Base-by-base conservation (phyloP, 148 eudicot species). In the Dysphania ambrosioides region DNA sequence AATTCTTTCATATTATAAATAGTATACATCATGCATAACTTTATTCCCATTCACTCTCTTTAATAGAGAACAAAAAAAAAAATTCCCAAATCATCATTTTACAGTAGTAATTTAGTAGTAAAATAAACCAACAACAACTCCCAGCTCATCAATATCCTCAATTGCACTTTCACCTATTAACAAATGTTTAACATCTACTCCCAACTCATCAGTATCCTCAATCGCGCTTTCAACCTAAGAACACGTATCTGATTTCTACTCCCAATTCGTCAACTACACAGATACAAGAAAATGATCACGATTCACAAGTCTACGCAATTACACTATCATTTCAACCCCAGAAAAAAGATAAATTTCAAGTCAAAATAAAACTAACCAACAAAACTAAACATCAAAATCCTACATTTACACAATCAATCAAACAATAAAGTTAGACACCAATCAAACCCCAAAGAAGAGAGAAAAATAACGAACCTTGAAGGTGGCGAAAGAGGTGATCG, bases 401-500 rank as follows among this genome's bases (percentile, higher is more conserved):
- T 21, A 47, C 21, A 47, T 47, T 47, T 47, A 18, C 21, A 15
- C 4, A 44, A 47, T 13, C 90, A 90, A 47, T 16, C 53, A 47
- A 47, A 47, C 53, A 11, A 47, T 13, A 44, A 47, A 47, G n/a
- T n/a, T n/a, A n/a, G n/a, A n/a, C n/a, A 47, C 5, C 90, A 90
- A 47, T 16, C 53, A 47, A 47, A 47, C 53, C n/a, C n/a, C n/a
- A n/a, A 11, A 47, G 16, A 44, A 47, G 16, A 44, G 13, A 47
- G 16, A 47, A 6, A 13, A 44, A 47, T 18, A 47, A 47, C 53
- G 53, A 12, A 47, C 53, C 53, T 86, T 70, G 80, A 69, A 90
- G 85, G 66, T 85, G 75, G 18, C 77, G 82, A 66, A 85, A 90
- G 64, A 90, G 77, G 21, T 85, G 79, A 86, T 88, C 90, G 32